Evolutionary conservation across 257 asterid species (phyloP).

Genomic region (Solanum sitiens): DNA sequence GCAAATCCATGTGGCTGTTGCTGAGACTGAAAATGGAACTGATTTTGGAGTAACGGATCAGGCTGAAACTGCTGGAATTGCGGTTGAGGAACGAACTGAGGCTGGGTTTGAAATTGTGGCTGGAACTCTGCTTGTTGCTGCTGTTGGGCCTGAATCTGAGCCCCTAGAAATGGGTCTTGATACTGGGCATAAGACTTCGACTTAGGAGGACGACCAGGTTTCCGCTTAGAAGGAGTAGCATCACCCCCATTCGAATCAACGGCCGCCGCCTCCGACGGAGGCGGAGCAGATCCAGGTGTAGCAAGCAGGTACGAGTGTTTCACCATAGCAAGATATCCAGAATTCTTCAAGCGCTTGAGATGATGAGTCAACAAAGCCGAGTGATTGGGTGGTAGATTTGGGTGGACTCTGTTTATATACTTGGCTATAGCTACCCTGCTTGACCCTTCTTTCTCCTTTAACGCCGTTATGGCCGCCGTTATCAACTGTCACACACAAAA

Average conservation of each 20-base stretch:
- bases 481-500: constrained; percentile 45
- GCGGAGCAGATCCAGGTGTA: constrained; percentile 28
- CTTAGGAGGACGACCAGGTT: constrained; percentile 82
- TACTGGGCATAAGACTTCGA: constrained; percentile 23
- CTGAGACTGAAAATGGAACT: background rate
- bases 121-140: background rate
- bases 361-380: constrained; percentile 37
- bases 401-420: constrained; percentile 44
- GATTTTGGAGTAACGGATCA: background rate
- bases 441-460: constrained; percentile 65
- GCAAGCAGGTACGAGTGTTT: constrained; percentile 62
- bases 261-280: background rate
- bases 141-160: background rate
- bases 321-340: constrained; percentile 45
- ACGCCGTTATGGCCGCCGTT: constrained; percentile 42
- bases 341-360: constrained; percentile 40
- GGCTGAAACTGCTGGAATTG: background rate
- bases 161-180: background rate
- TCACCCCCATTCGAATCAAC: background rate
- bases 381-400: constrained; percentile 42
- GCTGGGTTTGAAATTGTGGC: background rate
- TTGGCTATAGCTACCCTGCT: constrained; percentile 55
- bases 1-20: background rate
- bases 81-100: background rate
- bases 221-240: constrained; percentile 20